Percentiles rank a stretch among this genome's conserved stretches.
phyloP scores from a whole-genome alignment of 352 stramenopile species.

The Phytophthora cactorum region DNA sequence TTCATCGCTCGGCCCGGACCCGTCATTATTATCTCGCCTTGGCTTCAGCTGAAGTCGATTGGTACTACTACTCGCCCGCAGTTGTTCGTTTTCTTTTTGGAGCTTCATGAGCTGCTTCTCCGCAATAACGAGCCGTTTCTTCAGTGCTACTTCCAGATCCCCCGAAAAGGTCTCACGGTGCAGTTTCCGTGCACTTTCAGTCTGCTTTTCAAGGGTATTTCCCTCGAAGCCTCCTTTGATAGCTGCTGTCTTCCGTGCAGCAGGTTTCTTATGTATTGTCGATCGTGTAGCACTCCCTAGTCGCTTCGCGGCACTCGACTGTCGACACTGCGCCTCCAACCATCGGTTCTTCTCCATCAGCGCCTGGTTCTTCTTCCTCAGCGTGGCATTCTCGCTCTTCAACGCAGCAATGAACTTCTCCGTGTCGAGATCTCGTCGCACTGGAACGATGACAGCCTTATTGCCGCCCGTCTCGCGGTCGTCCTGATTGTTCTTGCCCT shows the following conservation, averaged over 20 bases:
- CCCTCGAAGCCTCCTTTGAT: slow-evolving; percentile 29
- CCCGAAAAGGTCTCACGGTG: slow-evolving; percentile 59
- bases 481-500: slow-evolving; percentile 68
- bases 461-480: slow-evolving; percentile 45
- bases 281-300: slow-evolving; percentile 1
- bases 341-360: slow-evolving; percentile 75
- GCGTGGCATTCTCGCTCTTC: slow-evolving; percentile 71
- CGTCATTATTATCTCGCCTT: slow-evolving; percentile 46
- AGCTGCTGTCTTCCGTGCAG: slow-evolving; percentile 1
- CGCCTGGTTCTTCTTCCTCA: slow-evolving; percentile 79
- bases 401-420: slow-evolving; percentile 85
- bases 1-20: slow-evolving; percentile 38
- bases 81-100: slow-evolving; percentile 72
- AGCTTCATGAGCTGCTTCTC: slow-evolving; percentile 78
- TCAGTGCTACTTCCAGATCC: slow-evolving; percentile 76
- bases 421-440: slow-evolving; percentile 72
- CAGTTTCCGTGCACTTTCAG: slow-evolving; percentile 50
- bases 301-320: slow-evolving; percentile 36
- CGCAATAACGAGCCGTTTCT: slow-evolving; percentile 67
- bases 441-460: slow-evolving; percentile 32
- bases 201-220: slow-evolving; percentile 47
- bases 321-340: slow-evolving; percentile 49
- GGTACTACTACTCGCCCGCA: slow-evolving; percentile 30
- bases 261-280: slow-evolving; percentile 16
- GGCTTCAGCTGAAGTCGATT: slow-evolving; percentile 11